Evolutionary conservation across 176 grass and related monocot genomes (phyloP), one percentile per base, ranked within the genome.

Genomic region (Aechmea fasciata): DNA sequence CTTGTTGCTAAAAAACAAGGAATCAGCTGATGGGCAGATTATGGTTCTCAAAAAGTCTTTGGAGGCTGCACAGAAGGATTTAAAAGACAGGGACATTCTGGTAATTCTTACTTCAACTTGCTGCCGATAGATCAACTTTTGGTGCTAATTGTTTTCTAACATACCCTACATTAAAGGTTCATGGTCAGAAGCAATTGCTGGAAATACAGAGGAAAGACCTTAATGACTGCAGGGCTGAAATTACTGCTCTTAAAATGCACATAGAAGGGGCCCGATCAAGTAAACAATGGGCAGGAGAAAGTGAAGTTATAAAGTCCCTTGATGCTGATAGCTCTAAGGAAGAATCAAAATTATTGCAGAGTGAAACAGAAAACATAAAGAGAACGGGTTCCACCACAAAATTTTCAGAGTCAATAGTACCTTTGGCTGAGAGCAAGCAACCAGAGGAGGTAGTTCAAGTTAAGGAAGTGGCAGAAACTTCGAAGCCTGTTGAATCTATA

Each of bases 221-320:
- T 70, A 97, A 97, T 71, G 89, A 97, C 50, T 87, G 86, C 83
- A 83, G 86, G 78, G 84, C 86, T 86, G 93, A 97, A 92, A 87
- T 97, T 77, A 97, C 93, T 69, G 55, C 89, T 57, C 81, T 97
- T 77, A 89, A 97, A 82, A 92, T 97, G 93, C 90, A 92, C 69
- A 81, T 97, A 75, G 93, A 97, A 97, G 84, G 86, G 75, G 71
- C 76, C 68, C 83, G 78, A 72, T 88, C 88, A 63, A 84, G 73
- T 71, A 88, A 84, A 75, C 70, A 76, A n/a, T 83, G 85, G 81
- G 47, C 69, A 66, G 70, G 76, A 48, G 67, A 84, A 84, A 69
- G 23, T 84, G 63, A 69, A 85, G 80, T 49, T 26, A 49, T 25
- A 41, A 80, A 80, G 22, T 52, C 53, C 51, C 69, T 82, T 73